Percentiles rank a stretch among this genome's conserved stretches.
Evolutionary conservation across 257 asterid genomes (phyloP).

Genomic region (Solanum arcanum): DNA sequence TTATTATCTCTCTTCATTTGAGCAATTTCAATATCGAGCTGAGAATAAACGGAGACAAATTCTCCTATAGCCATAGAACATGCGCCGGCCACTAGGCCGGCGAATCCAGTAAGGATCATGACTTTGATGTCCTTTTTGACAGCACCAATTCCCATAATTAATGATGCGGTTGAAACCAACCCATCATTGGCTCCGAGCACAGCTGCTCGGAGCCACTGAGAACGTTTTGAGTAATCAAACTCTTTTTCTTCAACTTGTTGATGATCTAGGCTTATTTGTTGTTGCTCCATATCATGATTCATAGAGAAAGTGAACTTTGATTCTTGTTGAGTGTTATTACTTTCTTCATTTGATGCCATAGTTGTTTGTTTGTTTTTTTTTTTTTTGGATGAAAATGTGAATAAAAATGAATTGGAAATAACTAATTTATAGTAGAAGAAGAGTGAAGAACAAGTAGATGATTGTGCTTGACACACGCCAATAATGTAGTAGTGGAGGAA

Average conservation of each 20-base stretch:
- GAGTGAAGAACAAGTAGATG: constrained; percentile 1
- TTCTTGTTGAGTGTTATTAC: constrained; percentile 13
- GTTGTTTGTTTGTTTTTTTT: neutral
- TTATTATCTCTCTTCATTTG: constrained; percentile 38
- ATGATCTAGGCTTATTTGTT: neutral
- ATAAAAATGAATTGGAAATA: neutral
- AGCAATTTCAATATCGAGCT: constrained; percentile 62
- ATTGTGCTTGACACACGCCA: constrained; percentile 46
- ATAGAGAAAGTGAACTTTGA: constrained; percentile 5
- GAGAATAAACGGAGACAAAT: constrained; percentile 68
- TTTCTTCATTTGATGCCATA: constrained; percentile 24
- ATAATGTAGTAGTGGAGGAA: constrained; percentile 3
- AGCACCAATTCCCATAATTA: constrained; percentile 87
- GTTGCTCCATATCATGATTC: constrained; percentile 13
- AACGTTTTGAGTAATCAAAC: constrained; percentile 57
- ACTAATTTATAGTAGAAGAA: neutral
- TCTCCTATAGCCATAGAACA: constrained; percentile 93
- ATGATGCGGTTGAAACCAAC: constrained; percentile 56
- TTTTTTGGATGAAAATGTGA: neutral
- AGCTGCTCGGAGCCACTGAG: constrained; percentile 91
- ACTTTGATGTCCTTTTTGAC: constrained; percentile 61
- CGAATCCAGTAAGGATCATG: constrained; percentile 71
- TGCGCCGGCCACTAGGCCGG: constrained; percentile 77
- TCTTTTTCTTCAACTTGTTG: constrained; percentile 14
- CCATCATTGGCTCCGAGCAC: constrained; percentile 87